Conservation (phyloP, 257 asterid genomes). For the Lycium ferocissimum region DNA sequence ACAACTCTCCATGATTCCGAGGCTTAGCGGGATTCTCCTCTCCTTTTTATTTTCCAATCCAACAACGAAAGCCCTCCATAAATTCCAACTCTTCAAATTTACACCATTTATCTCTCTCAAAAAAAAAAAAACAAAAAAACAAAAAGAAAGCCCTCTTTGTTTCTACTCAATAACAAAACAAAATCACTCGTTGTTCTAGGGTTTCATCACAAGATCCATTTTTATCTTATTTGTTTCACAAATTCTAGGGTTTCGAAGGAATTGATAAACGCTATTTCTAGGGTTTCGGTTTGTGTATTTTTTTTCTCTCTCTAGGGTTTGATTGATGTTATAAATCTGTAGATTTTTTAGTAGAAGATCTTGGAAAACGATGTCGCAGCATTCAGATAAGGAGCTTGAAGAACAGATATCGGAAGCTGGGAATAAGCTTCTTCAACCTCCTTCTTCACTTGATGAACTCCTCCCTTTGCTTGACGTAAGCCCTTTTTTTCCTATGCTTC, state of each 20-base stretch:
- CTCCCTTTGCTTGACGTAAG: conserved; percentile 85
- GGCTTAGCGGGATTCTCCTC: conserved; percentile 25
- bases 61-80: neutral
- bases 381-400: conserved; percentile 52
- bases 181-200: neutral
- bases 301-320: neutral
- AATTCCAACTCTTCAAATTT: conserved; percentile 28
- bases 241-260: neutral
- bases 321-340: conserved; percentile 26
- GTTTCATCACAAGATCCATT: conserved; percentile 2
- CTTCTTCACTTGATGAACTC: conserved; percentile 65
- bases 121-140: neutral
- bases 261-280: neutral
- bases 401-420: conserved; percentile 72
- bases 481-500: neutral
- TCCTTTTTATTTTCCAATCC: conserved; percentile 3
- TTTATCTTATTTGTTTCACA: too few species aligned
- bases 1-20: neutral
- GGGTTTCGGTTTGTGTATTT: neutral
- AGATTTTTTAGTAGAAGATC: conserved; percentile 20
- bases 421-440: conserved; percentile 66
- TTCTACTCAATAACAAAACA: neutral
- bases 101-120: conserved; percentile 19
- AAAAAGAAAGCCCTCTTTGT: neutral
- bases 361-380: conserved; percentile 37